Base-by-base conservation (phyloP, 2,329 filamentous ascomycete genomes). In the Fusarium sp. region DNA sequence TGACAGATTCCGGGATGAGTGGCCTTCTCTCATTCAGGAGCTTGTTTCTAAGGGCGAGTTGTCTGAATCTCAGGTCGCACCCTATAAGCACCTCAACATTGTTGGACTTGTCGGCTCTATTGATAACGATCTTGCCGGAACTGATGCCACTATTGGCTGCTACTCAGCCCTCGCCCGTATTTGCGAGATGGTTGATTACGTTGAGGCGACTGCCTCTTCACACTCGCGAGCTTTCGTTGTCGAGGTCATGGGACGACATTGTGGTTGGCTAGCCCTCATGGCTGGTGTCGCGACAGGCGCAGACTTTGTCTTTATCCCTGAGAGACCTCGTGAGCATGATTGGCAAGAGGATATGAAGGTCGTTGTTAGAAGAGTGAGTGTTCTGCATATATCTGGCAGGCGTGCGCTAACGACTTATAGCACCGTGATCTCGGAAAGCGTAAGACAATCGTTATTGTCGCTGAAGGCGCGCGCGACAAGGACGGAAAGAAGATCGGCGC, bases 161-260 rank as follows among this genome's bases (percentile, higher is more conserved):
- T 98, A 97, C 82, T 97, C 94, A 42, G 96, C 96, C 23, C 87
- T 99, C 56, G 89, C 91, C 46, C 90, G 95, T 61, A 97, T 99
- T 72, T 98, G 95, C 81, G 92, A 97, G 77, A 93, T 95, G 76
- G 93, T 99, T 59, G 96, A 99, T 82, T 95, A 94, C 76, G 97
- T 99, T 72, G 95, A 99, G 80, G 94, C 95, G 20, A 98, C 96
- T 0, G 95, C 95, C 51, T 91, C 90, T 36, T 97, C 94, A 26
- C 96, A 99, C 80, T 96, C 97, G 68, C 87, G 96, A 73, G 96
- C 96, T 38, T 99, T 99, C 79, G 94, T 99, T 57, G 92, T 99
- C 65, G 96, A 97, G 79, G 96, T 99, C 74, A 99, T 99, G 96
- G 96, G 96, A 48, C 88, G 96, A 61, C 95, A 99, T 81, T 99